Conservation (phyloP, 1,139 yeast genomes). For the Magnusiomyces magnusii region DNA sequence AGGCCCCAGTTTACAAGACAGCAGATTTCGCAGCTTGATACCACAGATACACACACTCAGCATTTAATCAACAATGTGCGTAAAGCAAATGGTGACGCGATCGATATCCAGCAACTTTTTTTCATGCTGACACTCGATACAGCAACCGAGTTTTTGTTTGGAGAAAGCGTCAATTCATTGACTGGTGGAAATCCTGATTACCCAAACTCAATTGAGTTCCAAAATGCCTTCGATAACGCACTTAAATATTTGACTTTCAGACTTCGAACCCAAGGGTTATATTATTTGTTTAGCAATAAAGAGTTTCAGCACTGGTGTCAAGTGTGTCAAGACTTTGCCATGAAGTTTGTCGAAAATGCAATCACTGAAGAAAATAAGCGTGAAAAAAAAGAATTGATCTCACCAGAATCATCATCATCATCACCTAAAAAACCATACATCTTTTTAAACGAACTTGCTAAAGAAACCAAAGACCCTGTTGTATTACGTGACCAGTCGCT, state of each 20-base stretch:
- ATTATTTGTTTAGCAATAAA: slow-evolving; percentile 30
- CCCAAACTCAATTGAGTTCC: slow-evolving; percentile 33
- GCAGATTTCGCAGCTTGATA: slow-evolving; percentile 44
- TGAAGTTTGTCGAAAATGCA: too few relatives aligned
- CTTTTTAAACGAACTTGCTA: slow-evolving; percentile 40
- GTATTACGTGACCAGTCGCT: slow-evolving; percentile 40
- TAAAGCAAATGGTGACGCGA: slow-evolving; percentile 17
- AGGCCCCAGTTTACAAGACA: slow-evolving; percentile 51
- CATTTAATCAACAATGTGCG: slow-evolving; percentile 19
- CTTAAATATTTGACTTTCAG: slow-evolving; percentile 35
- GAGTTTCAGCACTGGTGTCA: slow-evolving; percentile 26
- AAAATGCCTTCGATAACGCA: slow-evolving; percentile 36
- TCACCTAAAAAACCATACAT: slow-evolving; percentile 34
- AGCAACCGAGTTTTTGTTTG: slow-evolving; percentile 45
- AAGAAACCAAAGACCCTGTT: slow-evolving; percentile 38
- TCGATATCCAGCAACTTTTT: slow-evolving; percentile 41
- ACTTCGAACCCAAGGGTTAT: slow-evolving; percentile 32
- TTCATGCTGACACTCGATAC: slow-evolving; percentile 42
- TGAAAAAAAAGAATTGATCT: slow-evolving; percentile 30
- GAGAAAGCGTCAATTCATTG: slow-evolving; percentile 39
- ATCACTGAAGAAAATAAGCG: slow-evolving; percentile 28
- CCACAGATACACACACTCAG: slow-evolving; percentile 40
- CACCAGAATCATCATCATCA: too few relatives aligned
- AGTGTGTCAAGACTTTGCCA: background rate
- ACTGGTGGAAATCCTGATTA: slow-evolving; percentile 23